These are phyloP conservation scores for Arthrobotrys musiformis DNA, from an alignment of 2,329 filamentous ascomycete species.

Conservation along the genomic window DNA sequence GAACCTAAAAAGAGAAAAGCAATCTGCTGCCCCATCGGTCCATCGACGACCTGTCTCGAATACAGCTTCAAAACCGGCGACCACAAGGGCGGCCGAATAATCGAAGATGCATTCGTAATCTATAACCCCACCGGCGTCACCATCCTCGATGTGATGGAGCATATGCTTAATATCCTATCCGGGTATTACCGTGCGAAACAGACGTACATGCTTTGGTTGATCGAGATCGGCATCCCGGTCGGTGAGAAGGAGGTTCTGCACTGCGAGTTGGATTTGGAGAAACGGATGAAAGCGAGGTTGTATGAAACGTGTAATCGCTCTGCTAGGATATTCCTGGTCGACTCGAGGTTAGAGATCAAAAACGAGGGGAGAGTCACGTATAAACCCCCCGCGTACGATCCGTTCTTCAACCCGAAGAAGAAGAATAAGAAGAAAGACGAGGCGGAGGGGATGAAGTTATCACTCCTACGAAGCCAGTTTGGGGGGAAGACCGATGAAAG, in stretches of 20 bases:
- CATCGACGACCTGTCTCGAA: not conserved
- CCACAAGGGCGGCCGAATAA: not conserved
- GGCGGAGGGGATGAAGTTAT: not conserved
- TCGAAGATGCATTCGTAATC: constrained; percentile 23
- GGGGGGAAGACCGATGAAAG: not conserved
- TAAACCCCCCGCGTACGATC: not conserved
- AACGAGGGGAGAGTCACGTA: not conserved
- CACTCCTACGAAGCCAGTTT: too few relatives aligned
- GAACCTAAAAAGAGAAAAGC: not conserved
- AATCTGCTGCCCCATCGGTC: not conserved
- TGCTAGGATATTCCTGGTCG: constrained; percentile 15
- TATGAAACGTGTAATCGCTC: constrained; percentile 7
- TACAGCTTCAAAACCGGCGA: not conserved
- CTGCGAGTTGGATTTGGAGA: not conserved
- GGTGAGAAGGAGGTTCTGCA: not conserved
- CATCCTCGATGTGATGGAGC: not conserved
- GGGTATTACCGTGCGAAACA: constrained; percentile 3
- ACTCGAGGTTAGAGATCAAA: constrained; percentile 14
- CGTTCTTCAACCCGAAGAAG: not conserved
- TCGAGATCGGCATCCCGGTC: constrained; percentile 25
- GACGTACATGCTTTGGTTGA: constrained; percentile 15
- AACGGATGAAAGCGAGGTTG: not conserved
- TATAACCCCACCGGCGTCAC: constrained; percentile 4
- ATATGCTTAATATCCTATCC: not conserved
- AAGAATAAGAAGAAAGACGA: not conserved